Evolutionary conservation across 768 basidiomycete genomes (phyloP), one percentile per base, ranked within the genome.

Genomic region (Suillus alpinus): DNA sequence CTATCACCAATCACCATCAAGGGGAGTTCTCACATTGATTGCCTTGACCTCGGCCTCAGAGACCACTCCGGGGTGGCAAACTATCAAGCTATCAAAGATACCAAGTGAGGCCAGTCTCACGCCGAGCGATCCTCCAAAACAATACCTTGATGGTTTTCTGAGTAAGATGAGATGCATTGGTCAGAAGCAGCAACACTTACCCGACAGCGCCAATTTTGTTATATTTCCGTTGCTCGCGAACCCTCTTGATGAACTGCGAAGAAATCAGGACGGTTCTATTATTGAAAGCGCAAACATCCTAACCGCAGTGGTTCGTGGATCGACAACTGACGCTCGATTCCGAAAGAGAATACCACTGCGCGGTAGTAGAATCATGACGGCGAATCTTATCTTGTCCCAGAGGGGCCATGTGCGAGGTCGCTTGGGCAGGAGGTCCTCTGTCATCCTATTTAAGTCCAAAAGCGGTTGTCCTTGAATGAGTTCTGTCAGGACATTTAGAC

Each of bases 191-290:
- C n/a, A 2, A 4, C 31, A 56, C 36, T 13, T 70, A 82, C 72
- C 82, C 83, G 20, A 79, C 73, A 14, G 76, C 73, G 0, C 80
- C 79, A 34, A 83, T 70, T 63, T 70, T 76, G 49, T 68, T 66
- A 55, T 81, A 80, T 23, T 71, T 73, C 50, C 77, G 73, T 51
- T 77, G 73, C 36, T 73, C 68, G 62, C 73, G 77, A 2, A 83
- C 59, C 32, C 61, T 68, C 53, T 71, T 69, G 31, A 77, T 69
- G 68, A 79, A 78, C 77, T 78, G 37, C 55, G 29, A 47, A 32
- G 9, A 12, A 18, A 20, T 59, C 8, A 50, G 39, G 10, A 29
- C 9, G 36, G 37, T 26, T 4, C 9, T 10, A 41, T 46, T 36
- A 20, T 53, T 4, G 39, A 29, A 23, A 49, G 46, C 9, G 9